phyloP scores from a whole-genome alignment of 2,329 filamentous ascomycete genomes.

The Monosporascus sp. region DNA sequence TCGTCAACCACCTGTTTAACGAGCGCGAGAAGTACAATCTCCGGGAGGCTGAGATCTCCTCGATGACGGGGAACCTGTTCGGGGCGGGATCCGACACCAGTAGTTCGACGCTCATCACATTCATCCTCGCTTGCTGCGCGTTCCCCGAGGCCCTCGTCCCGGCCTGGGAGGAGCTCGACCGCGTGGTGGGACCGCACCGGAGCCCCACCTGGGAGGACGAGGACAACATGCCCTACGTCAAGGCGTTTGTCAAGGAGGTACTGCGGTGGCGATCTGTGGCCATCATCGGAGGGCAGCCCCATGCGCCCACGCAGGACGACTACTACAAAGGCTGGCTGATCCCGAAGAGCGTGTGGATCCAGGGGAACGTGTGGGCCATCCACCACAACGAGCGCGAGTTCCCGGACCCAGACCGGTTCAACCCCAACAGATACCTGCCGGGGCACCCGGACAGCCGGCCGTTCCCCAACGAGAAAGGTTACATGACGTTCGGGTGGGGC shows the following conservation, averaged over 20 bases:
- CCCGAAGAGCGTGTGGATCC: conserved; percentile 43
- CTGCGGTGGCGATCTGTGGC: conserved; percentile 51
- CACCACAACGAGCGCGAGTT: conserved; percentile 42
- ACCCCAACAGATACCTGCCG: conserved; percentile 35
- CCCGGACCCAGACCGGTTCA: conserved; percentile 40
- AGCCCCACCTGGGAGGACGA: conserved; percentile 45
- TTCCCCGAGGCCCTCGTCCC: conserved; percentile 41
- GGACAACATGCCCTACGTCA: conserved; percentile 45
- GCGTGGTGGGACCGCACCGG: conserved; percentile 41
- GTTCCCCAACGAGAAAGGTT: conserved; percentile 43
- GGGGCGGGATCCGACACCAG: conserved; percentile 45
- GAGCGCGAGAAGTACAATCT: conserved; percentile 42
- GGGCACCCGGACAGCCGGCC: conserved; percentile 34
- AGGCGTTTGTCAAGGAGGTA: conserved; percentile 50
- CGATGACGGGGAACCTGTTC: conserved; percentile 43
- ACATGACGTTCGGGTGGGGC: conserved; percentile 55
- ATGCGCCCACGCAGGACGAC: conserved; percentile 43
- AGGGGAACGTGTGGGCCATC: conserved; percentile 48
- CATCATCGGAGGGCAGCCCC: conserved; percentile 46
- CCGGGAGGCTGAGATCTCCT: conserved; percentile 38
- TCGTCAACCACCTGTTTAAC: conserved; percentile 42
- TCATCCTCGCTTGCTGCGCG: conserved; percentile 44
- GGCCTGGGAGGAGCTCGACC: conserved; percentile 49
- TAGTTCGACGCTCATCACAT: conserved; percentile 40
- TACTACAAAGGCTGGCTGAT: conserved; percentile 44